Percentiles rank a stretch among this genome's conserved stretches.
Evolutionary conservation across 2,329 filamentous ascomycete genomes (phyloP).

Genomic region (Lecanicillium sp.): DNA sequence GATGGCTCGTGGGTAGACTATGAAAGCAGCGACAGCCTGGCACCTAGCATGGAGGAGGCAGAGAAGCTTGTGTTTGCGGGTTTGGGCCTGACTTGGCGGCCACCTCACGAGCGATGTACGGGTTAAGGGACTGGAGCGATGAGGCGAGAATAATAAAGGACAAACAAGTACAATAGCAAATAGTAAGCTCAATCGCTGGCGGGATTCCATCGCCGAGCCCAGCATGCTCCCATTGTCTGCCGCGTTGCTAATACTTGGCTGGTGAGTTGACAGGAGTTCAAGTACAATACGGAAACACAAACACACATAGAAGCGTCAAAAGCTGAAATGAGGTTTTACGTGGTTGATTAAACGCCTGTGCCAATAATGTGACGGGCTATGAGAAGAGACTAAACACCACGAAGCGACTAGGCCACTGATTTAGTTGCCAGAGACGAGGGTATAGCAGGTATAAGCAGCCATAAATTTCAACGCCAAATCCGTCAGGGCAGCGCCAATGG

Average conservation of each 20-base stretch:
- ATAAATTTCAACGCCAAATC: conserved; percentile 32
- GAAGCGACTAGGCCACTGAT: too few relatives aligned
- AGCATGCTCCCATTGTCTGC: too few relatives aligned
- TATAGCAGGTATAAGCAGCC: conserved; percentile 31
- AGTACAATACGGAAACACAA: too few relatives aligned
- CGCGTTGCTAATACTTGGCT: too few relatives aligned
- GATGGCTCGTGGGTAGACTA: conserved; percentile 67
- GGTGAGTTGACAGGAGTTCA: too few relatives aligned
- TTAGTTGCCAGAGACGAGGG: conserved; percentile 3
- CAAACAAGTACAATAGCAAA: background rate
- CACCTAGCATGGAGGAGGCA: conserved; percentile 61
- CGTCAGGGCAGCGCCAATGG: conserved; percentile 22
- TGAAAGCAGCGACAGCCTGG: conserved; percentile 43
- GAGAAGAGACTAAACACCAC: too few relatives aligned
- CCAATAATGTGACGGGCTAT: too few relatives aligned
- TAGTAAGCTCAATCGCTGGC: background rate
- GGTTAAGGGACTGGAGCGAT: conserved; percentile 30
- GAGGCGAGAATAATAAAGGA: background rate
- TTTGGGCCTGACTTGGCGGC: conserved; percentile 60
- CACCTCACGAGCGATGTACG: conserved; percentile 61
- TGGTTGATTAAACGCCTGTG: too few relatives aligned
- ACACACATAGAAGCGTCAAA: too few relatives aligned
- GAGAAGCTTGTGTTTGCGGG: conserved; percentile 76
- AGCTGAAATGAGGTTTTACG: too few relatives aligned
- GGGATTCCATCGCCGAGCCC: too few relatives aligned